These are phyloP conservation scores for Hortaea werneckii DNA, from an alignment of 2,329 filamentous ascomycete species.

Conservation along the genomic window DNA sequence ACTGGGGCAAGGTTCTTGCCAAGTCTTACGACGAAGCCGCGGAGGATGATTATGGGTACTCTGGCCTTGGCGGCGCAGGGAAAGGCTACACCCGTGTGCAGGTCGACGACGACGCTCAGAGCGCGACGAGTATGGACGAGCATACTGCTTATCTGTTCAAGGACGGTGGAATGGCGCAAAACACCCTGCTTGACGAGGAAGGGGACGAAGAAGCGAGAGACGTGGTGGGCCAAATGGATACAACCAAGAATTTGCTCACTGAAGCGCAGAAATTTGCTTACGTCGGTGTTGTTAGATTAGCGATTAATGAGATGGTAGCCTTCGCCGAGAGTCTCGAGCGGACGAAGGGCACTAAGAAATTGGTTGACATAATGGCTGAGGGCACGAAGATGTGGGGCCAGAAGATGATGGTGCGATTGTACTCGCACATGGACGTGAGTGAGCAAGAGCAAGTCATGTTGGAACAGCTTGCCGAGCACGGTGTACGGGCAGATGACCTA, in stretches of 20 bases:
- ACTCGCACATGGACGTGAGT: constrained; percentile 93
- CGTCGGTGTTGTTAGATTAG: constrained; percentile 76
- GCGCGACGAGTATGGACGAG: constrained; percentile 91
- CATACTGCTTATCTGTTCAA: constrained; percentile 95
- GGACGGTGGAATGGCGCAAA: constrained; percentile 44
- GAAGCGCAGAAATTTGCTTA: constrained; percentile 95
- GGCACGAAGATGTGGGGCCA: constrained; percentile 91
- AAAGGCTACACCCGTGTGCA: constrained; percentile 95
- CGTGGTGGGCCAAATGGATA: constrained; percentile 79
- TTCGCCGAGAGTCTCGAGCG: constrained; percentile 53
- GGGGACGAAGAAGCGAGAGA: constrained; percentile 68
- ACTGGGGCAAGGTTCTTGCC: constrained; percentile 79
- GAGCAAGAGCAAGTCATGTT: constrained; percentile 94
- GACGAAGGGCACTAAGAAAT: constrained; percentile 61
- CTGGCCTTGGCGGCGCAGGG: constrained; percentile 73
- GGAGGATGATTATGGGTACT: constrained; percentile 55
- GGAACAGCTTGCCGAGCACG: constrained; percentile 87
- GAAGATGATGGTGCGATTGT: constrained; percentile 93
- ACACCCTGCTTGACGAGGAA: constrained; percentile 47
- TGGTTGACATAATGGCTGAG: constrained; percentile 59
- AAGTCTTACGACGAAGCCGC: constrained; percentile 62
- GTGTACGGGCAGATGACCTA: constrained; percentile 73
- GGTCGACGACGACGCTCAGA: constrained; percentile 87
- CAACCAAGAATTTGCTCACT: constrained; percentile 88
- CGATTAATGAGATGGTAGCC: constrained; percentile 66